Conservation (phyloP, 371 early-diverging fungal genomes). For the Syncephalis fuscata region DNA sequence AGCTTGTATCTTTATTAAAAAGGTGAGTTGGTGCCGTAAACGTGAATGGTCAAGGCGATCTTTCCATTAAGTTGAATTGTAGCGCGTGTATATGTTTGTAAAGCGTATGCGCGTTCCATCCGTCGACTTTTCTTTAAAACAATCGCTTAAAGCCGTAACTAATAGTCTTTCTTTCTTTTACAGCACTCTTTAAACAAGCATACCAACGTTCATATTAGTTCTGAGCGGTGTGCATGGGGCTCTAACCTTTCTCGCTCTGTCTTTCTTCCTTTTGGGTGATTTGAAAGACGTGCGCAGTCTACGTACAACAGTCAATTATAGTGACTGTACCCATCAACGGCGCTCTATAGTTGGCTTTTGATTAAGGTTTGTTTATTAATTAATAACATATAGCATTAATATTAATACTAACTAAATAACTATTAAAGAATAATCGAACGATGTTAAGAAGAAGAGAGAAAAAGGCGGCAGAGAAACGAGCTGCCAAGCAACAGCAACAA, state of each 20-base stretch:
- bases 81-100: slow-evolving; percentile 1
- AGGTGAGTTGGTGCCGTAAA: slow-evolving; percentile 4
- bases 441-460: no score
- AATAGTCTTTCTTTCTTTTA: slow-evolving; percentile 7
- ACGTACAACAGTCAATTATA: no score
- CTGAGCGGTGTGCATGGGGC: no score
- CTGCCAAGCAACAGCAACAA: slow-evolving; percentile 1
- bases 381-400: no score
- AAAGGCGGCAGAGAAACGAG: slow-evolving; percentile 10
- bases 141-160: no score
- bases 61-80: slow-evolving; percentile 9
- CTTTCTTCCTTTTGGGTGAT: slow-evolving; percentile 7
- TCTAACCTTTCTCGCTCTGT: slow-evolving; percentile 12
- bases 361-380: no score
- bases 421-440: background rate
- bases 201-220: slow-evolving; percentile 14
- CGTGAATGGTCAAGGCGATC: no score
- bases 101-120: background rate
- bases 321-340: no score
- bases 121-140: no score
- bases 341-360: no score
- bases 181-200: slow-evolving; percentile 16
- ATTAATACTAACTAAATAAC: slow-evolving; percentile 10
- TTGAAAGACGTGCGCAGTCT: no score
- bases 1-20: slow-evolving; percentile 3